Base-by-base conservation (phyloP, 306 rosid genomes). In the Inga oerstediana region DNA sequence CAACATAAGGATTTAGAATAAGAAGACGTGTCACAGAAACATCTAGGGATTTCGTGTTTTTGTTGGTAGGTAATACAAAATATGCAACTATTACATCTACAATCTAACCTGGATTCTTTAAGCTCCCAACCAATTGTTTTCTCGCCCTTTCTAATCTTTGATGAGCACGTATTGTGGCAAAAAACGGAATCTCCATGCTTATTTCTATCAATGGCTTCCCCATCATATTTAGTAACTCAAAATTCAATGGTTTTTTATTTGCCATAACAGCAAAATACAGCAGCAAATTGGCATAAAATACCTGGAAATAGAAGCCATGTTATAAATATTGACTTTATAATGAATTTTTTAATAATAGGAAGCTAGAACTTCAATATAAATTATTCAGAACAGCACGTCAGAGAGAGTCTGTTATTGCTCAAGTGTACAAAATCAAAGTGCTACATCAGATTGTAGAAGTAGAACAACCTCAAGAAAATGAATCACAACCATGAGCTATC, bases 101-200 rank as follows among this genome's bases (percentile, higher is more conserved):
- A 75, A 35, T 61, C 80, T 81, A 74, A 96, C 99, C 98, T 88
- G 97, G 89, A 77, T 89, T 86, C 82, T 88, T 96, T 74, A 89
- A 81, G 41, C 77, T 82, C 84, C 78, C 93, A 81, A 93, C 87
- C 87, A 96, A 91, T 77, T 90, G 96, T 68, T 81, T 84, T 79
- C 94, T 91, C 24, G 88, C 89, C 75, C 73, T 91, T 75, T 90
- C 88, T 76, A 94, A 86, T 84, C 99, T 90, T 78, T 88, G 91
- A 75, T 97, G 97, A 86, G 99, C 98, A 91, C 99, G 94, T 76
- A 93, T 89, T 78, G 99, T 91, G 87, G 99, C 97, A 39, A 92
- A 96, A 81, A 89, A 94, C 17, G 99, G 99, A 74, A 88, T 90
- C 89, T 96, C 98, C 79, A 43, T 82, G 83, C 99, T 96, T 90